Base-by-base conservation (phyloP, 495 filamentous ascomycete genomes). In the Penicillium argentinense region DNA sequence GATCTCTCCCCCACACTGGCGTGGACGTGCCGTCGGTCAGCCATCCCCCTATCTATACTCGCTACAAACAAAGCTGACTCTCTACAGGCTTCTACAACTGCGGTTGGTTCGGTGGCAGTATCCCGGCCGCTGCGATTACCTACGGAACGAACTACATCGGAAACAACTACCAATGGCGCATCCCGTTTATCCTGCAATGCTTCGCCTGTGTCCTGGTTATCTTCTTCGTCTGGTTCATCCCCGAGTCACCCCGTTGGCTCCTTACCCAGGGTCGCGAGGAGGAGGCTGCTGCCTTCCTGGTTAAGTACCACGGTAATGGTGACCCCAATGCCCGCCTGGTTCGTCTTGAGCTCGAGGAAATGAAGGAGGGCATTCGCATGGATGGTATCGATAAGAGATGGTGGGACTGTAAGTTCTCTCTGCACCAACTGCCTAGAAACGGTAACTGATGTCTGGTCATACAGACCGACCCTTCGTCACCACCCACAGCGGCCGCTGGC, bases 1-100 rank as follows among this genome's bases (percentile, higher is more conserved):
- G 63, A 85, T 90, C 56, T 74, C 83, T 11, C 87, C 88, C 44
- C 87, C 88, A 3, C 80, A 81, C 14, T 87, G 82, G 66, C 81
- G 88, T 52, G 86, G 85, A 16, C 62, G 39, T 51, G 62, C 79
- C 78, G 40, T 68, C 81, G 27, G 81, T 80, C 28, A 41, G 60
- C 49, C 2, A 4, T 49, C 24, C 33, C 5, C 12, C 34, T 33
- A n/a, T 9, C 26, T 14, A 14, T 17, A 11, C 6, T n/a, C 16
- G 5, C 3, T 11, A 9, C n/a, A 16, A 1, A 18, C 2, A 12
- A 1, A 8, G 26, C 17, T 5, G 8, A 13, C n/a, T 21, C 3
- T 19, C 17, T 23, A 13, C 13, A 59, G 80, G 77, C 24, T 76
- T 82, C 63, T 81, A 79, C 56, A 83, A 81, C 57, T 78, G 62